These are phyloP conservation scores for Trichoderma hamatum DNA, from an alignment of 2,329 filamentous ascomycete genomes.

Conservation along the genomic window DNA sequence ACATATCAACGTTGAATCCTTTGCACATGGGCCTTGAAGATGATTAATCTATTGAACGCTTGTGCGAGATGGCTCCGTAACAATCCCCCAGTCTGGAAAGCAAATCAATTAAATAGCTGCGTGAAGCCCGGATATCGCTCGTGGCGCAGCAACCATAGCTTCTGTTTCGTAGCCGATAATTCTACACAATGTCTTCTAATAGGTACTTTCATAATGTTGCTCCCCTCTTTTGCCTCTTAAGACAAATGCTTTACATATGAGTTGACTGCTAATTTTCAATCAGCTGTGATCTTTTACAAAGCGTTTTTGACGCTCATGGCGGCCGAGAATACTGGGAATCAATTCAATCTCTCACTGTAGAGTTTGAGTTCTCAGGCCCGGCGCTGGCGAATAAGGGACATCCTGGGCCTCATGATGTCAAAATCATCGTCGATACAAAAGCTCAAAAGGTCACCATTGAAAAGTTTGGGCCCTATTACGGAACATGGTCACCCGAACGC, in stretches of 20 bases:
- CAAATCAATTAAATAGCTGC: neutral
- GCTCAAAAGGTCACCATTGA: neutral
- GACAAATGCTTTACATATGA: no score
- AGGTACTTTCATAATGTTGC: neutral
- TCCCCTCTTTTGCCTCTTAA: neutral
- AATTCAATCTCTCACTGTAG: neutral
- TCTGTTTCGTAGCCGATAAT: neutral
- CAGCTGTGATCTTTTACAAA: neutral
- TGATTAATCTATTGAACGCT: neutral
- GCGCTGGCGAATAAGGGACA: neutral
- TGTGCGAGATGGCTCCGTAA: neutral
- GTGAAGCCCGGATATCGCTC: neutral
- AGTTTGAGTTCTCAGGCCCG: neutral
- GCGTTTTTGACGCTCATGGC: conserved; percentile 3
- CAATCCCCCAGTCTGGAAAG: neutral
- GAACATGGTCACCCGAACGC: neutral
- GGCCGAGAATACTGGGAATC: conserved; percentile 11
- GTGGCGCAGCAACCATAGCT: neutral
- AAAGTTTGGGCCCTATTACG: neutral
- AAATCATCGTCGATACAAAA: neutral
- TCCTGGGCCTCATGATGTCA: neutral
- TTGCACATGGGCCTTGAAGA: neutral
- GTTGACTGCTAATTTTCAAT: neutral
- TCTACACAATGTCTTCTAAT: neutral
- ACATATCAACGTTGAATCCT: neutral